These are phyloP conservation scores for Xanthoconium purpureum DNA, from an alignment of 768 basidiomycete species.

Conservation along the genomic window DNA sequence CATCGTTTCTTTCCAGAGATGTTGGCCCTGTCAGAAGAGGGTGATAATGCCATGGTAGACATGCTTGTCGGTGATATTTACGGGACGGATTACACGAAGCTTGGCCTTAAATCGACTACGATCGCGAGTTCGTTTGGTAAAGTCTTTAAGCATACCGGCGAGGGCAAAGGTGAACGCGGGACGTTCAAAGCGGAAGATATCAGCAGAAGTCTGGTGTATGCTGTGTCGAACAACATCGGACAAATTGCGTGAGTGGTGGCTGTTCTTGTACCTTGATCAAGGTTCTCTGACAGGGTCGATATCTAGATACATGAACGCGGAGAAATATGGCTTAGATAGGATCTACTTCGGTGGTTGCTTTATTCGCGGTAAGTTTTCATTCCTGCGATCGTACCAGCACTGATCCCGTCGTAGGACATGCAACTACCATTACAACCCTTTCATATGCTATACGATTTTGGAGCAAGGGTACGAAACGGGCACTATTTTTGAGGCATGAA, in stretches of 20 bases:
- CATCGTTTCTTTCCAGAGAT: slow-evolving; percentile 63
- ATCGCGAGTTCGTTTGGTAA: slow-evolving; percentile 99
- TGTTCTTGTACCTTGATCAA: slow-evolving; percentile 3
- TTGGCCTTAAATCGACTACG: slow-evolving; percentile 95
- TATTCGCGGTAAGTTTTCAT: slow-evolving; percentile 75
- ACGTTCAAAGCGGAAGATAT: slow-evolving; percentile 90
- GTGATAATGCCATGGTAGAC: slow-evolving; percentile 91
- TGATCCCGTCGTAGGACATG: slow-evolving; percentile 63
- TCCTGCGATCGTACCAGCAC: background rate
- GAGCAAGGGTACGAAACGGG: slow-evolving; percentile 96
- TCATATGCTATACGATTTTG: slow-evolving; percentile 99
- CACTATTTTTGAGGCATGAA: slow-evolving; percentile 95
- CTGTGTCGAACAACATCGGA: slow-evolving; percentile 97
- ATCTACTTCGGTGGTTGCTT: slow-evolving; percentile 99
- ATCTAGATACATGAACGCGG: slow-evolving; percentile 89
- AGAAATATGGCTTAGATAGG: slow-evolving; percentile 93
- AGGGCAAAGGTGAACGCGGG: slow-evolving; percentile 50
- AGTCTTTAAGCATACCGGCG: slow-evolving; percentile 86
- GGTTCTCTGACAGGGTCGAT: slow-evolving; percentile 13
- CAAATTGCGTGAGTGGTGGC: slow-evolving; percentile 88
- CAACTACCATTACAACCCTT: slow-evolving; percentile 93
- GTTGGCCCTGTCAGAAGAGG: slow-evolving; percentile 88
- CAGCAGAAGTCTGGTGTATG: slow-evolving; percentile 90
- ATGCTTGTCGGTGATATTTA: slow-evolving; percentile 99
- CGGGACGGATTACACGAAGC: slow-evolving; percentile 92